Evolutionary conservation across 164 flowering plant species (phyloP), one percentile per base, ranked within the genome.

Genomic region (Saururus chinensis): DNA sequence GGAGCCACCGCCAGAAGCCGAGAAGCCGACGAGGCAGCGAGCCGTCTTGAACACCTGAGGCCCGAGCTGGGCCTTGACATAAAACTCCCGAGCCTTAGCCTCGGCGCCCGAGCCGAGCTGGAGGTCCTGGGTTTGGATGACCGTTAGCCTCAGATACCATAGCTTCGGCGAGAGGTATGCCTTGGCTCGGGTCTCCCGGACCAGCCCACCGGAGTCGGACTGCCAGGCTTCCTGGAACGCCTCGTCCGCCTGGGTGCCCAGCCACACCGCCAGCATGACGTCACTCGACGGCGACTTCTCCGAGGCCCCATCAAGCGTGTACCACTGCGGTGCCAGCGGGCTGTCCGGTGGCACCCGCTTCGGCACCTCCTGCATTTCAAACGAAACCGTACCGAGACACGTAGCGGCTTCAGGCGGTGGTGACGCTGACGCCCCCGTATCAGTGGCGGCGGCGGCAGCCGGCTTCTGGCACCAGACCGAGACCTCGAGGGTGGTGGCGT

Each of bases 271-370:
- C 22, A 90, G 74, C 99, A 88, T 90, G 65, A 93, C 79, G 65
- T 90, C 96, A 64, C 69, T 74, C 52, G 69, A 82, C 19, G 78
- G 71, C 10, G 73, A 66, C 12, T 65, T 65, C n/a, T 77, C 86
- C n/a, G 82, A 61, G 53, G 71, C 35, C 8, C 70, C 82, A 62
- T 93, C 99, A 8, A 93, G 74, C 48, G 87, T 79, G 76, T 88
- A 90, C 98, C 98, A 93, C 40, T 93, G 96, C 0, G 98, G 96
- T 51, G 98, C 98, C 35, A 93, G 75, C 22, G 98, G 97, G 63
- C 97, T 90, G 65, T 90, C 97, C 4, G 98, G 98, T 1, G 98
- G 98, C 0, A 88, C 92, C 53, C 98, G 65, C 67, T 81, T 89
- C 0, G 98, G 98, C 26, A 87, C 95, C 63, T 93, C 97, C 66